Conservation (phyloP, 2,329 filamentous ascomycete species). For the Ophidiomyces ophidiicola region DNA sequence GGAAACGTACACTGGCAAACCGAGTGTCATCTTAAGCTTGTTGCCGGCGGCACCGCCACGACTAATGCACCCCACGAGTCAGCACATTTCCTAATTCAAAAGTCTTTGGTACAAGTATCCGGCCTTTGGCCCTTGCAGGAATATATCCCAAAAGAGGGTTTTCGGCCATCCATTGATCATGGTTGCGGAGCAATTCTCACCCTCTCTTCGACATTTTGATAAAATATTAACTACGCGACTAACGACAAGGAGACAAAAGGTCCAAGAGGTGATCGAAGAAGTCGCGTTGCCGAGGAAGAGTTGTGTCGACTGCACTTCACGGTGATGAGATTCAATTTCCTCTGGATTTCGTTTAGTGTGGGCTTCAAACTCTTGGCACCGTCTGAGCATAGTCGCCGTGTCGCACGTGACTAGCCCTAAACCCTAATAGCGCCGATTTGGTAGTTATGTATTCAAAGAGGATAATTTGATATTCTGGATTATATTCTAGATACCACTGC, state of each 20-base stretch:
- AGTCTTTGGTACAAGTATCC: neutral
- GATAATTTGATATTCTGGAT: no score
- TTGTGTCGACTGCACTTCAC: constrained; percentile 13
- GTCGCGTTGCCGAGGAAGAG: constrained; percentile 20
- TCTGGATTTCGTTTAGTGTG: constrained; percentile 35
- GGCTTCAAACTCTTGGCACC: constrained; percentile 33
- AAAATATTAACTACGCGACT: constrained; percentile 28
- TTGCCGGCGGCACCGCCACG: constrained; percentile 88
- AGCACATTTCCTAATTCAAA: neutral
- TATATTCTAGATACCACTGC: no score
- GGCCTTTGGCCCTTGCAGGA: neutral
- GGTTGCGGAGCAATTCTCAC: constrained; percentile 24
- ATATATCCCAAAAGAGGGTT: neutral
- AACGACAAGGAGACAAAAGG: constrained; percentile 19
- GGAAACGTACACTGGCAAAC: constrained; percentile 91
- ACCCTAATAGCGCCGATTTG: constrained; percentile 16
- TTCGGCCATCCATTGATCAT: no score
- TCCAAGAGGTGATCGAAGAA: neutral
- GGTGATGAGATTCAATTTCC: constrained; percentile 23
- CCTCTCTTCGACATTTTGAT: constrained; percentile 42
- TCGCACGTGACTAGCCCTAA: constrained; percentile 27
- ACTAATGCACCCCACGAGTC: constrained; percentile 27
- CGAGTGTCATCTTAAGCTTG: constrained; percentile 99
- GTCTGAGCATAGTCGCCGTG: constrained; percentile 19
- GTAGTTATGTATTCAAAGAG: neutral